Base-by-base conservation (phyloP, 108 stramenopile genomes). In the Skeletonema tropicum region DNA sequence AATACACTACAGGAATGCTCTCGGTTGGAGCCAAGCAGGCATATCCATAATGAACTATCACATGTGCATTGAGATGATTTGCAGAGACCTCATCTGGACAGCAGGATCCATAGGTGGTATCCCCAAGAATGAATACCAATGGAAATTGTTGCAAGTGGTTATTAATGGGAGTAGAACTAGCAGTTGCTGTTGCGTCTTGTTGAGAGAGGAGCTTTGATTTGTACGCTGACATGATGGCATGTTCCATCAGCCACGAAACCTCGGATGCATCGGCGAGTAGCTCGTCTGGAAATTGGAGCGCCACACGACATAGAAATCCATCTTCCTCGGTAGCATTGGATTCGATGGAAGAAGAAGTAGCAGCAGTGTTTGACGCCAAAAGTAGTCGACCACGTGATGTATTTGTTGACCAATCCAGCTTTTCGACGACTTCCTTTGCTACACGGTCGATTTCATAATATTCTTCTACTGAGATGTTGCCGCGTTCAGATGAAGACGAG, bases 31-130 rank as follows among this genome's bases (percentile, higher is more conserved):
- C 72, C 64, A 96, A 73, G 82, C 94, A 97, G 11, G 95, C 88
- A 83, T 97, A 86, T 41, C 98, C 98, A 84, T 90, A 97, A 78
- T 98, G 97, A 6, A 97, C 83, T 39, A 98, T 73, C 11, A 95
- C 78, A 71, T 95, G 86, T 21, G 98, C 98, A 64, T 95, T 83
- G 26, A 97, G 86, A 82, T 98, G 98, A 60, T 89, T 76, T 5
- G 97, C 97, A 3, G 94, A 90, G 5, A 98, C 92, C 73, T 95
- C 94, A 74, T 98, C 98, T 15, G 97, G 96, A 85, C 97, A 97
- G 75, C 97, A 97, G 23, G 90, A 83, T 25, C 52, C 94, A 46
- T 93, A 93, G n/a, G 96, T 95, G 2, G 98, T 96, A 75, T 98
- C 98, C 5, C 98, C 98, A 29, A 97, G 70, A 15, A 95, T 84